A percentile compares a stretch with the other conserved stretches of the same genome.
Conservation (phyloP, 208 protist species). For the Acanthamoeba lenticulata region DNA sequence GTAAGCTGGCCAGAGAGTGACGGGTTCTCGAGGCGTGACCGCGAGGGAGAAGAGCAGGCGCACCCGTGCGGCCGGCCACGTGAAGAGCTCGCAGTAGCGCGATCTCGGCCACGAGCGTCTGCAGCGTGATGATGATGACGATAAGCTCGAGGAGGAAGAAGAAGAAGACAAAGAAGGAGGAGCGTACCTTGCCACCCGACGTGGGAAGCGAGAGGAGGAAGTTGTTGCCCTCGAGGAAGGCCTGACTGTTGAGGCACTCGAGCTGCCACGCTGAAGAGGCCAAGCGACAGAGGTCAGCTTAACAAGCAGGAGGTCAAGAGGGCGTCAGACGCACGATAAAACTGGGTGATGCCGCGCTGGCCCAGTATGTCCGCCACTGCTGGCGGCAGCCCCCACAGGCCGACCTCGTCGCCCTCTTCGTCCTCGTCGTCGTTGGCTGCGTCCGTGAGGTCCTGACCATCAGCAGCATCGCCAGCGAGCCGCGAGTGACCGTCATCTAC, state of each 20-base stretch:
- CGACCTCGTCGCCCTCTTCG: not conserved
- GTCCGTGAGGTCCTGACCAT: too few species aligned
- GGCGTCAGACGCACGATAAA: not conserved
- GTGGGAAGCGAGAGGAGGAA: slow-evolving; percentile 2
- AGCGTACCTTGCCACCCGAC: not conserved
- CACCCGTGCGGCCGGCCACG: not conserved
- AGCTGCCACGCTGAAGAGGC: not conserved
- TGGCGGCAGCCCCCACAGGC: not conserved
- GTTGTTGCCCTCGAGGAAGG: not conserved
- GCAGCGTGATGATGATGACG: not conserved
- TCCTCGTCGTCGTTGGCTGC: too few species aligned
- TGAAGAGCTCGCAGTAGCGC: not conserved
- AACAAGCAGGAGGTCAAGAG: not conserved
- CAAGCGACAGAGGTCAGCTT: not conserved
- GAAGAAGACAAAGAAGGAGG: not conserved
- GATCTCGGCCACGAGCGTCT: not conserved
- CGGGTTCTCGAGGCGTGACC: not conserved
- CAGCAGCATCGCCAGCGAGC: too few species aligned
- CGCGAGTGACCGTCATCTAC: too few species aligned
- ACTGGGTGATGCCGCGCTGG: not conserved
- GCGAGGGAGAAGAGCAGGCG: not conserved
- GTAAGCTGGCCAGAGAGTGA: too few species aligned
- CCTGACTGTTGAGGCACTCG: not conserved
- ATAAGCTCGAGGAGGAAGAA: not conserved
- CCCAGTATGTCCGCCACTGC: not conserved